Conservation (phyloP, 106 monocot genomes). For the Dendrobium officinale region DNA sequence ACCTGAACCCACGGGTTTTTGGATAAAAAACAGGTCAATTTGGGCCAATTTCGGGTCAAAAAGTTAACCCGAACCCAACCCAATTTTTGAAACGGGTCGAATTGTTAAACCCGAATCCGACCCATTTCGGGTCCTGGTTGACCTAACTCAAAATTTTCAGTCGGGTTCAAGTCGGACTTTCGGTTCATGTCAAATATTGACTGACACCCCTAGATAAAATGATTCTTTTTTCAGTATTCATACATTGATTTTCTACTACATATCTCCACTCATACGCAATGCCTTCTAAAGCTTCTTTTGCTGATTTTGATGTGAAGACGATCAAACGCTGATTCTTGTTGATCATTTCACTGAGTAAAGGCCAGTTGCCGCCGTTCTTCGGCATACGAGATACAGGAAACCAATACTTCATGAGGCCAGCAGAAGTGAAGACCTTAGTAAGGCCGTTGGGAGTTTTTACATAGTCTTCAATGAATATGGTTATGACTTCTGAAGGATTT, state of each 20-base stretch:
- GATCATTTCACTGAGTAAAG: conserved; percentile 57
- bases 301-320: conserved; percentile 59
- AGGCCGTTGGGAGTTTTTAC: conserved; percentile 32
- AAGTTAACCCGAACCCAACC: no score
- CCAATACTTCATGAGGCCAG: conserved; percentile 55
- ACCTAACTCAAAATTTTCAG: no score
- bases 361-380: conserved; percentile 57
- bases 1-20: no score
- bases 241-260: conserved; percentile 66
- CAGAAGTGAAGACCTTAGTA: conserved; percentile 39
- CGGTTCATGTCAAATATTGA: no score
- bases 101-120: no score
- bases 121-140: no score
- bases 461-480: conserved; percentile 74
- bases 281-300: conserved; percentile 52
- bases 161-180: no score
- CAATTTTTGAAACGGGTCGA: no score
- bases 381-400: conserved; percentile 61
- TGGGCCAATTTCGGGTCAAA: no score
- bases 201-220: not conserved
- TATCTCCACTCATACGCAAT: conserved; percentile 70
- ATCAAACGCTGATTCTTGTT: conserved; percentile 50
- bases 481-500: conserved; percentile 53
- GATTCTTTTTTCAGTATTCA: not conserved
- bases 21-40: no score